These are phyloP conservation scores for Martiniozyma abietophila DNA, from an alignment of 805 yeast species.

Conservation along the genomic window DNA sequence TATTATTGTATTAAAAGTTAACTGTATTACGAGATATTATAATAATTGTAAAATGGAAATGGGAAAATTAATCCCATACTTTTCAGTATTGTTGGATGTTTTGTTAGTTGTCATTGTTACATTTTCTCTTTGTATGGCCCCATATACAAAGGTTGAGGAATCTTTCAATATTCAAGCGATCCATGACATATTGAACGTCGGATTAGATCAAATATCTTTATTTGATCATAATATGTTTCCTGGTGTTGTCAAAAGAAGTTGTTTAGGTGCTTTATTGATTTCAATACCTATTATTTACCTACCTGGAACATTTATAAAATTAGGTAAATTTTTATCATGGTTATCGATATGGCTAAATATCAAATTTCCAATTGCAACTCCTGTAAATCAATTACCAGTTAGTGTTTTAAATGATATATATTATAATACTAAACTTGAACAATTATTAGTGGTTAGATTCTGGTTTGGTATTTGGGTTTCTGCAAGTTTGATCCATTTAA, in stretches of 20 bases:
- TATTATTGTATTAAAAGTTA: too few relatives aligned
- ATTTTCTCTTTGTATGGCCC: conserved; percentile 47
- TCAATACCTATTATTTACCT: conserved; percentile 31
- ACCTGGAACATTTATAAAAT: conserved; percentile 4
- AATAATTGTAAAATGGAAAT: background rate
- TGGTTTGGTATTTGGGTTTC: conserved; percentile 56
- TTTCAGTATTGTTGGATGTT: conserved; percentile 11
- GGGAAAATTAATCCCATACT: background rate
- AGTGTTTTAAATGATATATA: background rate
- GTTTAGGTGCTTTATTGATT: conserved; percentile 57
- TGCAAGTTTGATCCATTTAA: conserved; percentile 39
- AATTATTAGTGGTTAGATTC: conserved; percentile 49
- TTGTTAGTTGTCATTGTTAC: conserved; percentile 37
- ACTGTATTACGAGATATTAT: background rate
- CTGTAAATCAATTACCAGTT: background rate
- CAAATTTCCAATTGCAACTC: conserved; percentile 1
- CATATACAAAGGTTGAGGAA: conserved; percentile 90
- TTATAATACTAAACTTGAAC: conserved; percentile 32
- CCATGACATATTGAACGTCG: conserved; percentile 67
- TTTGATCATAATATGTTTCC: conserved; percentile 79
- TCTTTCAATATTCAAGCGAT: conserved; percentile 86
- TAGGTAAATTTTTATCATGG: background rate
- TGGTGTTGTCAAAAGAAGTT: conserved; percentile 84
- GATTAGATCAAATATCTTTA: conserved; percentile 33
- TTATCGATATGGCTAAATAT: conserved; percentile 1